Evolutionary conservation across 169 alveolate genomes (phyloP).

Genomic region (Cyclospora cayetanensis): DNA sequence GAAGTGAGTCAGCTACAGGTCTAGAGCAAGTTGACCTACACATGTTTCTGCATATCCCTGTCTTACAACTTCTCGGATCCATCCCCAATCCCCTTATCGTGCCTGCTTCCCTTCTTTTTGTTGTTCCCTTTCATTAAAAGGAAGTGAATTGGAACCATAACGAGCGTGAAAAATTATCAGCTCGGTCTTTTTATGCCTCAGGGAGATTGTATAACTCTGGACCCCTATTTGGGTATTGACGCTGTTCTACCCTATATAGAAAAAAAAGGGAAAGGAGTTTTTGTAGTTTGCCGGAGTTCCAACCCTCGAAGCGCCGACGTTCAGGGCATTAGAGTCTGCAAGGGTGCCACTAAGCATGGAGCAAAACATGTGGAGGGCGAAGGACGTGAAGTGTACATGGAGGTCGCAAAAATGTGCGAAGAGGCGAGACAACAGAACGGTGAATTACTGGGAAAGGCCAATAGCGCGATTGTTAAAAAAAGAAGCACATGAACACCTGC

Average conservation of each 20-base stretch:
- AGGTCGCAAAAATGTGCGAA: slow-evolving; percentile 70
- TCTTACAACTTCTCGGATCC: too few species aligned
- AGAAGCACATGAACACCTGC: too few species aligned
- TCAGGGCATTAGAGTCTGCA: slow-evolving; percentile 68
- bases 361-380: background rate
- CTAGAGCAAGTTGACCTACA: too few species aligned
- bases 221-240: slow-evolving; percentile 79
- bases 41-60: too few species aligned
- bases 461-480: too few species aligned
- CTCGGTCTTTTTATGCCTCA: background rate
- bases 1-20: too few species aligned
- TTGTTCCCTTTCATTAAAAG: too few species aligned
- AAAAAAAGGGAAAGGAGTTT: slow-evolving; percentile 72
- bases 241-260: slow-evolving; percentile 75
- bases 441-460: too few species aligned
- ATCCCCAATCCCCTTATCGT: too few species aligned
- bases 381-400: slow-evolving; percentile 38
- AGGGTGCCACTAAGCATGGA: background rate
- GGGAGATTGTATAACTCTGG: slow-evolving; percentile 75
- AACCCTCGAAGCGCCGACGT: slow-evolving; percentile 75
- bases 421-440: background rate
- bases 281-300: slow-evolving; percentile 77
- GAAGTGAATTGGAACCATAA: too few species aligned
- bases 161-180: background rate
- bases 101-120: too few species aligned